Conservation (phyloP, 2,329 filamentous ascomycete species). For the Ophiostoma ulmi region DNA sequence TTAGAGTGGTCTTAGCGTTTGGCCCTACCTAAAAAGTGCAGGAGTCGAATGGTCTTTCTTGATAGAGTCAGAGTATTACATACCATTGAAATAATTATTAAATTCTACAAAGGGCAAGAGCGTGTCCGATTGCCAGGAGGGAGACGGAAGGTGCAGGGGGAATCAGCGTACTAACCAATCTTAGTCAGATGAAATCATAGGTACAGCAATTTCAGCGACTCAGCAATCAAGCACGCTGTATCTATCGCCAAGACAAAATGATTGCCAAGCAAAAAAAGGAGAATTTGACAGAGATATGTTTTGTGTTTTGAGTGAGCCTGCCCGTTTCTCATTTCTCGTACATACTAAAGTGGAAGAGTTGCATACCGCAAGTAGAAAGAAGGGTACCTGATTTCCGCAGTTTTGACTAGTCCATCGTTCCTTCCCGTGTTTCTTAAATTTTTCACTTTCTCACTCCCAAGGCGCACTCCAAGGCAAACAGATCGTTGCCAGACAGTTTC, state of each 20-base stretch:
- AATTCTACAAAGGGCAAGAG: not conserved
- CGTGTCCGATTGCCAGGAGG: not conserved
- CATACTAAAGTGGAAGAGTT: not conserved
- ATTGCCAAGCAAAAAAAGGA: not conserved
- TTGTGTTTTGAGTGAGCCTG: not conserved
- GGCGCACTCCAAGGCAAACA: not conserved
- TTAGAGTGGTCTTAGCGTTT: not conserved
- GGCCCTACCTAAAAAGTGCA: not conserved
- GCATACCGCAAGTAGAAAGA: not conserved
- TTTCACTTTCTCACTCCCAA: not conserved
- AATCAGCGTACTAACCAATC: not conserved
- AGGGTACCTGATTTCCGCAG: not conserved
- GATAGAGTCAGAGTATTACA: too few relatives aligned
- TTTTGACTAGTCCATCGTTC: not conserved
- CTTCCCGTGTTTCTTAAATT: not conserved
- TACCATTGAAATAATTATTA: not conserved
- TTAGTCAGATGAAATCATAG: constrained; percentile 3
- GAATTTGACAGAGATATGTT: not conserved
- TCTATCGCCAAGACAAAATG: not conserved
- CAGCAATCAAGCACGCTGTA: not conserved
- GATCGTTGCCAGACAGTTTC: not conserved
- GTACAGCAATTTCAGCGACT: not conserved
- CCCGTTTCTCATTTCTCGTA: not conserved
- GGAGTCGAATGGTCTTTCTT: too few relatives aligned
- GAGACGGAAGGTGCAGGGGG: not conserved